Percentiles rank a stretch among this genome's conserved stretches.
Conservation (phyloP, 1,139 yeast genomes). For the Blastobotrys raffinosifermentans region DNA sequence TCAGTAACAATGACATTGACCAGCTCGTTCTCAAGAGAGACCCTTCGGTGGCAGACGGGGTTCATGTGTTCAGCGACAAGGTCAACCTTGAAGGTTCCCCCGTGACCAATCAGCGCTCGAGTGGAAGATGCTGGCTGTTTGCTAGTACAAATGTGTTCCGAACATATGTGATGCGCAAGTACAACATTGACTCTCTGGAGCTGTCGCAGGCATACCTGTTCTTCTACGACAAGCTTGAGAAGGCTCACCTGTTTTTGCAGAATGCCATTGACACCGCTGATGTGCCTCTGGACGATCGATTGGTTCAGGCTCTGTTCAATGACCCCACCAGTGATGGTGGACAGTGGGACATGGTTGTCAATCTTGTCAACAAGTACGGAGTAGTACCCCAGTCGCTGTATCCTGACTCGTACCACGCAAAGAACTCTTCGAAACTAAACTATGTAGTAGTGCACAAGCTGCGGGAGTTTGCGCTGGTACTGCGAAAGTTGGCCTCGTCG, state of each 20-base stretch:
- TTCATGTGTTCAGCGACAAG: slow-evolving; percentile 47
- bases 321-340: slow-evolving; percentile 64
- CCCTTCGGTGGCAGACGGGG: slow-evolving; percentile 36
- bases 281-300: slow-evolving; percentile 50
- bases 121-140: slow-evolving; percentile 68
- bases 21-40: slow-evolving; percentile 40
- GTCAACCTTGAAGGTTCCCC: slow-evolving; percentile 55
- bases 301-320: slow-evolving; percentile 42
- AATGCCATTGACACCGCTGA: slow-evolving; percentile 50
- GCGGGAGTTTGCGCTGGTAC: slow-evolving; percentile 53
- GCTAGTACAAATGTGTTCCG: slow-evolving; percentile 60
- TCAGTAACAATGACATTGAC: slow-evolving; percentile 46
- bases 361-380: slow-evolving; percentile 56
- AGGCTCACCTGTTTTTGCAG: slow-evolving; percentile 56
- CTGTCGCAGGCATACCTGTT: slow-evolving; percentile 52
- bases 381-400: slow-evolving; percentile 53
- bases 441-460: slow-evolving; percentile 51
- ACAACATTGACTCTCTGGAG: slow-evolving; percentile 50
- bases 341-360: slow-evolving; percentile 68
- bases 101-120: slow-evolving; percentile 50
- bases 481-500: slow-evolving; percentile 37
- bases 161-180: slow-evolving; percentile 47
- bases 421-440: slow-evolving; percentile 44
- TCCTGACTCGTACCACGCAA: slow-evolving; percentile 57
- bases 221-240: slow-evolving; percentile 54